Conservation (phyloP, 1,139 yeast species). For the Zygosaccharomyces sapae region DNA sequence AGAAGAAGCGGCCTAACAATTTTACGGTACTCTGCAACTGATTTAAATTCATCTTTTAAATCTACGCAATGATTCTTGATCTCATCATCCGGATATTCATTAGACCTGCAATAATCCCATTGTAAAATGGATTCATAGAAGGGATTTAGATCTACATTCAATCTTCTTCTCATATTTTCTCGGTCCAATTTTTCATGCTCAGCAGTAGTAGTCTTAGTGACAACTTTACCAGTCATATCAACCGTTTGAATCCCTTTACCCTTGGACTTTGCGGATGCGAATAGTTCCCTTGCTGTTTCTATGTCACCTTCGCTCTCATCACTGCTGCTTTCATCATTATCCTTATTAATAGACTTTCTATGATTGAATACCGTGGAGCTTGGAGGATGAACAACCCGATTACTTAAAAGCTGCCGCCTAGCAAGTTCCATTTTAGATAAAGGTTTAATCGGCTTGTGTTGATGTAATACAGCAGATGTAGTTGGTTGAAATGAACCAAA, state of each 20-base stretch:
- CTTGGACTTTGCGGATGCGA: constrained; percentile 34
- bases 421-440: constrained; percentile 38
- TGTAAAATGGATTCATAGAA: constrained; percentile 63
- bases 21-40: constrained; percentile 59
- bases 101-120: constrained; percentile 68
- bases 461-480: constrained; percentile 39
- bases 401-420: constrained; percentile 36
- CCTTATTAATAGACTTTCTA: constrained; percentile 15
- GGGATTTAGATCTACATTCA: constrained; percentile 74
- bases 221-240: constrained; percentile 33
- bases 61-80: constrained; percentile 39
- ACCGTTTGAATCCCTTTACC: constrained; percentile 34
- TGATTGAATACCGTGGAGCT: constrained; percentile 79
- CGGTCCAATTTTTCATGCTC: constrained; percentile 58
- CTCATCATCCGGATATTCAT: constrained; percentile 55
- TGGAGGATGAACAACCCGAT: constrained; percentile 52
- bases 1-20: constrained; percentile 75
- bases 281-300: constrained; percentile 37
- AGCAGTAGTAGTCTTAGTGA: constrained; percentile 25
- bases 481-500: constrained; percentile 41
- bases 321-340: constrained; percentile 33
- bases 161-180: constrained; percentile 71
- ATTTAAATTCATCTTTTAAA: constrained; percentile 45
- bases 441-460: constrained; percentile 42
- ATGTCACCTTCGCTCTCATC: constrained; percentile 37